Evolutionary conservation across 805 yeast species (phyloP).

Genomic region (Metschnikowia kunwiensis): DNA sequence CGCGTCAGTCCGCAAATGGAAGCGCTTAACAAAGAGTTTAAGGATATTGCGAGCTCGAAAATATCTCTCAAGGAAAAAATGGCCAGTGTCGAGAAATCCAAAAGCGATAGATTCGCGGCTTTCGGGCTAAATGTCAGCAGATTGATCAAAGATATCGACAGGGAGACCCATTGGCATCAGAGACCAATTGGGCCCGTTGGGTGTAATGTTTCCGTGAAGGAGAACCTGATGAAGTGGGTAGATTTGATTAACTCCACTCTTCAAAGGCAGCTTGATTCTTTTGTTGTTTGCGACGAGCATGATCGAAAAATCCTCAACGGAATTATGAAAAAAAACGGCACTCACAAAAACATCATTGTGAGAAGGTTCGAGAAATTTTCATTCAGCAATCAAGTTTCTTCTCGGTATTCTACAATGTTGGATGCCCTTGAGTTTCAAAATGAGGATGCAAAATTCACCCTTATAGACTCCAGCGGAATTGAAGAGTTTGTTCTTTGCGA

Average conservation of each 20-base stretch:
- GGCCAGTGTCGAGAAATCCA: conserved; percentile 12
- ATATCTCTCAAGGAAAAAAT: conserved; percentile 8
- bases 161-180: conserved; percentile 30
- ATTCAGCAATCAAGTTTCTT: conserved; percentile 28
- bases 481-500: conserved; percentile 58
- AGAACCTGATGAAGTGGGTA: conserved; percentile 54
- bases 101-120: conserved; percentile 40
- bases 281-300: conserved; percentile 60
- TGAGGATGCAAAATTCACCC: conserved; percentile 52
- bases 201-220: conserved; percentile 50
- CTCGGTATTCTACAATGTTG: conserved; percentile 39
- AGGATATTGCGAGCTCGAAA: conserved; percentile 7
- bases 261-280: conserved; percentile 51
- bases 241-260: conserved; percentile 57
- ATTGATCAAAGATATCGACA: conserved; percentile 39
- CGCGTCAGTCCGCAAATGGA: conserved; percentile 12
- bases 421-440: conserved; percentile 60
- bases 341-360: conserved; percentile 43
- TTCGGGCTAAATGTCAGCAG: conserved; percentile 48
- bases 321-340: conserved; percentile 32
- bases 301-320: conserved; percentile 47
- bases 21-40: conserved; percentile 11
- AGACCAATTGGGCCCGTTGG: conserved; percentile 85
- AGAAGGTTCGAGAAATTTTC: conserved; percentile 58
- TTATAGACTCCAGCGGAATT: conserved; percentile 61